Evolutionary conservation across 176 grass and related monocot genomes (phyloP).

Genomic region (Avena sativa): DNA sequence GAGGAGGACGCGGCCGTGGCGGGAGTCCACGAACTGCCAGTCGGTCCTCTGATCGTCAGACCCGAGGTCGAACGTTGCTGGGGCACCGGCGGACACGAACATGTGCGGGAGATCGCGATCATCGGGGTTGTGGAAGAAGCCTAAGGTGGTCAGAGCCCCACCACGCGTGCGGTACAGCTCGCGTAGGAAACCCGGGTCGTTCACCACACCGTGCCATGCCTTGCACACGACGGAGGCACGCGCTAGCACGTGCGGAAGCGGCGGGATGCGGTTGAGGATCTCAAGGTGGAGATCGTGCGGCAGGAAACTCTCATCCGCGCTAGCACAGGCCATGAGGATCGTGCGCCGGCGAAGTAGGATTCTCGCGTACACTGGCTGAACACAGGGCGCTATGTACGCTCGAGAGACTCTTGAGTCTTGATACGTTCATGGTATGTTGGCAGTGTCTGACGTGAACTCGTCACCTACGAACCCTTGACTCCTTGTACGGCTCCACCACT

Average conservation of each 20-base stretch:
- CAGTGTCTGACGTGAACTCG: too few species aligned
- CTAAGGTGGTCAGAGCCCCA: not conserved
- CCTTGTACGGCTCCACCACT: too few species aligned
- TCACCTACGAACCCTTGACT: too few species aligned
- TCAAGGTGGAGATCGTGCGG: not conserved
- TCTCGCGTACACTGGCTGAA: too few species aligned
- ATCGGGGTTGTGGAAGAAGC: not conserved
- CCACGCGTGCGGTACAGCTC: not conserved
- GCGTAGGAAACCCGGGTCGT: not conserved
- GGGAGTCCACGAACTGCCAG: not conserved
- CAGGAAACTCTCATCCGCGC: not conserved
- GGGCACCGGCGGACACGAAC: not conserved
- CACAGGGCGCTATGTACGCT: too few species aligned
- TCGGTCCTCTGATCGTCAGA: not conserved
- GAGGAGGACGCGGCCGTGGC: constrained; percentile 2
- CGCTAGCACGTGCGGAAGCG: not conserved
- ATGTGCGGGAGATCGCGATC: not conserved
- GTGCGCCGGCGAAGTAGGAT: not conserved
- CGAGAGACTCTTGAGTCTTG: too few species aligned
- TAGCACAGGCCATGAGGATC: too few species aligned
- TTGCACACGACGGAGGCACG: not conserved
- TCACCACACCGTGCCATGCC: not conserved
- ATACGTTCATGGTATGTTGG: too few species aligned
- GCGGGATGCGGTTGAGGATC: not conserved
- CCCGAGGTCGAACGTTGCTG: not conserved